These are phyloP conservation scores for Zalaria obscura DNA, from an alignment of 2,329 filamentous ascomycete genomes.

Conservation along the genomic window DNA sequence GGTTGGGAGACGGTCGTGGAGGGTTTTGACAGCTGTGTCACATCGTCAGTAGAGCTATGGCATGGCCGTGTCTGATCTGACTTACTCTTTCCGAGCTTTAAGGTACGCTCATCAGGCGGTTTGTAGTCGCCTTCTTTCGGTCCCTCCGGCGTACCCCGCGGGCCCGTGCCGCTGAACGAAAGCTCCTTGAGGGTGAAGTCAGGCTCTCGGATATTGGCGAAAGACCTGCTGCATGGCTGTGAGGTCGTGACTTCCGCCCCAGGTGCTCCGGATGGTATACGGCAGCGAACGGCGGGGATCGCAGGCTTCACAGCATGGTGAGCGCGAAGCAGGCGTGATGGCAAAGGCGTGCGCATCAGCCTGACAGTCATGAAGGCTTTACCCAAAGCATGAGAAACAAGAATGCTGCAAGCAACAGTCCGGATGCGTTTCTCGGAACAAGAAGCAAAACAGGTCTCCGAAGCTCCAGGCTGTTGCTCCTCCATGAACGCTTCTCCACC, in stretches of 20 bases:
- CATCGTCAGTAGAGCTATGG: neutral
- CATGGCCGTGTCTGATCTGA: constrained; percentile 1
- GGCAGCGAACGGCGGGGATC: neutral
- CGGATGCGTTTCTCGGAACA: too few species aligned
- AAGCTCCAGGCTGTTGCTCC: too few species aligned
- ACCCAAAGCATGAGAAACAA: neutral
- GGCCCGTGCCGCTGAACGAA: constrained; percentile 29
- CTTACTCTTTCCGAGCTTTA: constrained; percentile 49
- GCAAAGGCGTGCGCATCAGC: constrained; percentile 32
- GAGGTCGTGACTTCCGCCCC: neutral
- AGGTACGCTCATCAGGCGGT: constrained; percentile 42
- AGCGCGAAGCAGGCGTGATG: constrained; percentile 21
- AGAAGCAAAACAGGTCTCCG: too few species aligned
- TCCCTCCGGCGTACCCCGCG: constrained; percentile 8
- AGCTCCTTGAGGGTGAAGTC: constrained; percentile 19
- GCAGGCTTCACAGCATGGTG: neutral
- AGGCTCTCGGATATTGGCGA: constrained; percentile 18
- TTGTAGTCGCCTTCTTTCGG: constrained; percentile 16
- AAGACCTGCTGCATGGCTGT: constrained; percentile 1
- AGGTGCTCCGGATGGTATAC: neutral
- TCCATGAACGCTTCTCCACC: too few species aligned
- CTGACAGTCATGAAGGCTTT: constrained; percentile 22
- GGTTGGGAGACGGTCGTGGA: constrained; percentile 49
- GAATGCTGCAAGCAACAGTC: too few species aligned
- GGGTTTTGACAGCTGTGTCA: constrained; percentile 38